Evolutionary conservation across 495 filamentous ascomycete species (phyloP).

Genomic region (Aspergillus ostianus): DNA sequence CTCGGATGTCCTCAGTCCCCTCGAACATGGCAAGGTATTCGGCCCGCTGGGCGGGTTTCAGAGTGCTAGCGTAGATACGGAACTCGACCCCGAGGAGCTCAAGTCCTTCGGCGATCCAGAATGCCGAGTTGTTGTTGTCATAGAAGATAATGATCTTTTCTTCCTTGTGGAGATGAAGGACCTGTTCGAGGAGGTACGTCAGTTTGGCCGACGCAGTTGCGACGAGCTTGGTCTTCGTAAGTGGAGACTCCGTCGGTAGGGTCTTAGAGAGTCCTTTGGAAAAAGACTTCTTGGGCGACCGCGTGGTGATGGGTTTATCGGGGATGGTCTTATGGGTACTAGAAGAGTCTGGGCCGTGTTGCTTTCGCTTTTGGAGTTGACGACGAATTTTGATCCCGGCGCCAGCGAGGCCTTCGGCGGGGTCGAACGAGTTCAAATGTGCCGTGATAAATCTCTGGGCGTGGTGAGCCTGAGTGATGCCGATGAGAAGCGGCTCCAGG

Average conservation of each 20-base stretch:
- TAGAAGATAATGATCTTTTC: constrained; percentile 96
- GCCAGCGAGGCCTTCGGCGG: constrained; percentile 49
- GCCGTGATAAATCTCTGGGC: constrained; percentile 60
- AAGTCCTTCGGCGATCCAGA: constrained; percentile 76
- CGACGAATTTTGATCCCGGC: constrained; percentile 44
- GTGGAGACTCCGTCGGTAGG: constrained; percentile 47
- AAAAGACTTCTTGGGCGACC: constrained; percentile 37
- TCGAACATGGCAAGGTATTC: constrained; percentile 80
- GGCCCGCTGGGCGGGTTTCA: constrained; percentile 58
- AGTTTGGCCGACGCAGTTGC: constrained; percentile 86
- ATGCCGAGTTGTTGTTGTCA: constrained; percentile 81
- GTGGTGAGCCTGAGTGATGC: constrained; percentile 54
- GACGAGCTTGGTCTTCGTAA: constrained; percentile 62
- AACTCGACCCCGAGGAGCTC: constrained; percentile 73
- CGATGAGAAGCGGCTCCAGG: constrained; percentile 43
- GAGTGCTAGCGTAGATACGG: constrained; percentile 77
- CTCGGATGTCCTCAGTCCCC: constrained; percentile 57
- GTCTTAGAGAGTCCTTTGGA: constrained; percentile 29
- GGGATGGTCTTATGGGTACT: constrained; percentile 15
- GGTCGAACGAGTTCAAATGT: constrained; percentile 46
- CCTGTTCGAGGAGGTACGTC: constrained; percentile 74
- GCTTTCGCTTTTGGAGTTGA: constrained; percentile 27
- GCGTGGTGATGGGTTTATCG: constrained; percentile 27
- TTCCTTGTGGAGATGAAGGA: constrained; percentile 59
- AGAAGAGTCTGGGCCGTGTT: constrained; percentile 8